A percentile compares a stretch with the other conserved stretches of the same genome.
phyloP scores from a whole-genome alignment of 495 filamentous ascomycete species.

The Podospora pseudopauciseta region DNA sequence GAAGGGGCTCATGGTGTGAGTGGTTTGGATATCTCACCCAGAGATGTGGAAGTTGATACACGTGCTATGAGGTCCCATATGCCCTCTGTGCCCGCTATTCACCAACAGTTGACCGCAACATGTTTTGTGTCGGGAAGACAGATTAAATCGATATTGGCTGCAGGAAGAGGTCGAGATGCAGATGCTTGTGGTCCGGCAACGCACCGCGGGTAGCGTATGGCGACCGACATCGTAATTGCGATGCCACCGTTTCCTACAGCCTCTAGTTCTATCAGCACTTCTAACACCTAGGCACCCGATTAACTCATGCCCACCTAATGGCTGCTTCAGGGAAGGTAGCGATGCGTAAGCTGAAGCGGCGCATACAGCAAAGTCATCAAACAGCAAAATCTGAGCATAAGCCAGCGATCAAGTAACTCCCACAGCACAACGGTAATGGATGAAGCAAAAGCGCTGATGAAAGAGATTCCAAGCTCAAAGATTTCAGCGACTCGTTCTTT shows the following conservation, averaged over 20 bases:
- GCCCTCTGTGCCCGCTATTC: not conserved
- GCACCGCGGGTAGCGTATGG: not conserved
- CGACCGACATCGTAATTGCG: not conserved
- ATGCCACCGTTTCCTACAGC: not conserved
- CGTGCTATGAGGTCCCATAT: not conserved
- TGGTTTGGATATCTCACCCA: not conserved
- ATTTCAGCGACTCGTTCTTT: not conserved
- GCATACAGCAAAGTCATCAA: not conserved
- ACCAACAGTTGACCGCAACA: not conserved
- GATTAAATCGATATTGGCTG: slow-evolving; percentile 6
- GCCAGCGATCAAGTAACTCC: not conserved
- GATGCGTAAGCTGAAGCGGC: slow-evolving; percentile 6
- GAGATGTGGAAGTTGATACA: not conserved
- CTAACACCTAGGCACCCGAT: not conserved
- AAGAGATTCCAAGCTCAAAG: not conserved
- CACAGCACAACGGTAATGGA: not conserved
- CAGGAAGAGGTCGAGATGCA: not conserved
- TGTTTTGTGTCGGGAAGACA: slow-evolving; percentile 1
- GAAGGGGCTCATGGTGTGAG: not conserved
- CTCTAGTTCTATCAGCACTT: not conserved
- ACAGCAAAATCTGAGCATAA: not conserved
- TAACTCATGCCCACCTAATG: not conserved
- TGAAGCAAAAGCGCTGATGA: not conserved
- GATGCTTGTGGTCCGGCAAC: not conserved
- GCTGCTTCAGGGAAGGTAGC: not conserved